Conservation (phyloP, 2,329 filamentous ascomycete genomes). For the Fusarium oligoseptatum region DNA sequence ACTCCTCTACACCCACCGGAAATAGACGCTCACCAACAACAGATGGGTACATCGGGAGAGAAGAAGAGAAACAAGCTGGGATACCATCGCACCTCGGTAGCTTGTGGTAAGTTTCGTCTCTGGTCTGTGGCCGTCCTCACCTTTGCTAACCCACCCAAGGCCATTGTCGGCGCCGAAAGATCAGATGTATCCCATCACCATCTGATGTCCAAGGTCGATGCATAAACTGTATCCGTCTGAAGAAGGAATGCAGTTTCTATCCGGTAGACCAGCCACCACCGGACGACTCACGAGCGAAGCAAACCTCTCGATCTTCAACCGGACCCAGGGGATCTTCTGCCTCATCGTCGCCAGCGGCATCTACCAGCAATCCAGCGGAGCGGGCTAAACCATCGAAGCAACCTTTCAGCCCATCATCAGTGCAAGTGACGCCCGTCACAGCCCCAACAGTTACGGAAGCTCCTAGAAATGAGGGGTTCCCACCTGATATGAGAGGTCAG, state of each 20-base stretch:
- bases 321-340: slow-evolving; percentile 59
- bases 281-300: slow-evolving; percentile 60
- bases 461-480: slow-evolving; percentile 53
- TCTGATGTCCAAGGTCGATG: slow-evolving; percentile 83
- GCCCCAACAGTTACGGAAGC: slow-evolving; percentile 59
- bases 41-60: slow-evolving; percentile 58
- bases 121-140: neutral
- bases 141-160: slow-evolving; percentile 62
- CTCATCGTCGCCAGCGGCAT: slow-evolving; percentile 63
- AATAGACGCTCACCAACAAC: slow-evolving; percentile 47
- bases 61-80: slow-evolving; percentile 88
- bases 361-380: slow-evolving; percentile 58
- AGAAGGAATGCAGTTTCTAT: slow-evolving; percentile 94
- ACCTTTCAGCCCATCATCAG: slow-evolving; percentile 60
- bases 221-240: slow-evolving; percentile 91
- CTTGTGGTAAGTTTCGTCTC: slow-evolving; percentile 81
- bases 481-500: slow-evolving; percentile 61
- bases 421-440: slow-evolving; percentile 59
- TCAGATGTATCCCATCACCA: slow-evolving; percentile 84
- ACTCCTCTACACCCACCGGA: slow-evolving; percentile 56
- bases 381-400: slow-evolving; percentile 52
- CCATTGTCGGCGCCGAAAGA: slow-evolving; percentile 93
- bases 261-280: slow-evolving; percentile 84
- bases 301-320: slow-evolving; percentile 54
- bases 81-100: slow-evolving; percentile 94